Conservation (phyloP, 208 protist species). For the Trichomonas vaginalis region DNA sequence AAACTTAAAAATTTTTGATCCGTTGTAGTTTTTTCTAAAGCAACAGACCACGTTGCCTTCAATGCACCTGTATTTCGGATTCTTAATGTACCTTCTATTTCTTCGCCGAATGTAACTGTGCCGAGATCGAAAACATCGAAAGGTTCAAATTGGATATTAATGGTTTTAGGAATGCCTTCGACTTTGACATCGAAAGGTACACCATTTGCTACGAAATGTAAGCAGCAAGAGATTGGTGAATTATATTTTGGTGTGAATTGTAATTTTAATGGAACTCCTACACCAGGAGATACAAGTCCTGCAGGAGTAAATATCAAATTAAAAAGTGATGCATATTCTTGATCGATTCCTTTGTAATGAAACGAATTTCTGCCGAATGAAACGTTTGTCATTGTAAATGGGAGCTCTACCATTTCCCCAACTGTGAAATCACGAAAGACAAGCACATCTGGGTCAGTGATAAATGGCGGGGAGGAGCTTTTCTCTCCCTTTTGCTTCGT, state of each 20-base stretch:
- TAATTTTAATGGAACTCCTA: not conserved
- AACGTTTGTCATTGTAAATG: conserved; percentile 8
- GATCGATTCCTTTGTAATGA: not conserved
- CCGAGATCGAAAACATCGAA: conserved; percentile 14
- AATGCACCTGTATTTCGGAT: not conserved
- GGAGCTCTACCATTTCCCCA: not conserved
- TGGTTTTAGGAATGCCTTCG: not conserved
- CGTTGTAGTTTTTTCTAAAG: not conserved
- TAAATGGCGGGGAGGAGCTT: not conserved
- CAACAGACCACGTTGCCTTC: not conserved
- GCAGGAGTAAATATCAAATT: not conserved
- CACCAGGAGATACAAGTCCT: not conserved
- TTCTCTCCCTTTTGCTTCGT: not conserved
- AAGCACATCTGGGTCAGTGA: not conserved
- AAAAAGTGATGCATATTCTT: not conserved
- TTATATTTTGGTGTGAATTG: conserved; percentile 10
- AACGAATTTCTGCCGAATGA: not conserved
- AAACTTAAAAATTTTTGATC: not conserved
- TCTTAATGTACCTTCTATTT: not conserved
- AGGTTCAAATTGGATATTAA: not conserved
- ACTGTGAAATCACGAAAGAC: conserved; percentile 1
- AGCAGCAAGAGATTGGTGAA: not conserved
- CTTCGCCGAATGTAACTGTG: not conserved
- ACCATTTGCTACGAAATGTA: not conserved
- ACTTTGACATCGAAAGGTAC: not conserved